Percentiles rank a stretch among this genome's conserved stretches.
These are phyloP conservation scores for Rubus parviflorus DNA, from an alignment of 306 rosid genomes.

Conservation along the genomic window DNA sequence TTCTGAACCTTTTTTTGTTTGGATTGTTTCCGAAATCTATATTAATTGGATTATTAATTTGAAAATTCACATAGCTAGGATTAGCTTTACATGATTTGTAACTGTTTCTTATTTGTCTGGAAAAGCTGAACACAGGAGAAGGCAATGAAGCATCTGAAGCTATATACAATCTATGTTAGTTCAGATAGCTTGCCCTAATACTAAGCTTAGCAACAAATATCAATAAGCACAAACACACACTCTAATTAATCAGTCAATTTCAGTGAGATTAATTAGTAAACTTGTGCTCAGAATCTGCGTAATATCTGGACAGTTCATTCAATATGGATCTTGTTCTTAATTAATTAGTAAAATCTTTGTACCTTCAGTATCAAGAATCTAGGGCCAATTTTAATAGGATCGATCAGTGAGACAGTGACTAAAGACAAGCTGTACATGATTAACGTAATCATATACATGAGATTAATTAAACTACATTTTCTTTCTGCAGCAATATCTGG, in stretches of 20 bases:
- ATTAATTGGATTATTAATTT: no score
- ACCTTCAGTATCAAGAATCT: background rate
- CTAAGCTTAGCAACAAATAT: background rate
- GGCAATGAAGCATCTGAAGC: background rate
- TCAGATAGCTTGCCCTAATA: background rate
- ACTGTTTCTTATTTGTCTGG: no score
- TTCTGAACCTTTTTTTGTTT: no score
- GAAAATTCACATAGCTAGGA: no score
- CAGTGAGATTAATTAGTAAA: background rate
- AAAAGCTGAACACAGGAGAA: background rate
- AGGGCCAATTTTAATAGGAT: background rate
- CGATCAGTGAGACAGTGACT: background rate
- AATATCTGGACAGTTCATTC: background rate
- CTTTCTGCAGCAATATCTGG: background rate
- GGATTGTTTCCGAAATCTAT: no score
- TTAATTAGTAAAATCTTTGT: conserved; percentile 1
- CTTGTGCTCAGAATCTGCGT: conserved; percentile 2
- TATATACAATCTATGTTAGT: background rate
- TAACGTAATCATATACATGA: background rate
- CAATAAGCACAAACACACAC: background rate
- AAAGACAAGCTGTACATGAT: background rate
- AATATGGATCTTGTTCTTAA: background rate
- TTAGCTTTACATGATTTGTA: no score
- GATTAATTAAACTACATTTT: background rate
- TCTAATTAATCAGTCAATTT: background rate